Evolutionary conservation across 495 filamentous ascomycete species (phyloP).

Genomic region (Neurospora sp.): DNA sequence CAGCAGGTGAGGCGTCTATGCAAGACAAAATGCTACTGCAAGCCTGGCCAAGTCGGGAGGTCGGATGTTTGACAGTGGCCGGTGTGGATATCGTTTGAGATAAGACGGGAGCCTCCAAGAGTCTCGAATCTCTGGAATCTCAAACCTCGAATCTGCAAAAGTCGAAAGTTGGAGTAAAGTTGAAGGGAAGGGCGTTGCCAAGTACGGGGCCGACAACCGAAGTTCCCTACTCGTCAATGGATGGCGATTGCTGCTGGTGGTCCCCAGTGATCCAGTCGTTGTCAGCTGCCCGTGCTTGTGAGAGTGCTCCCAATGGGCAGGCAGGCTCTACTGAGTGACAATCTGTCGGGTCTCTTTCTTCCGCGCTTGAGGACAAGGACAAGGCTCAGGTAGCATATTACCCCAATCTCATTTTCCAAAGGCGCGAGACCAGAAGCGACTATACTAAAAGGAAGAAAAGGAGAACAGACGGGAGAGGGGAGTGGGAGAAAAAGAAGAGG

Average conservation of each 20-base stretch:
- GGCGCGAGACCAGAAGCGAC: not conserved
- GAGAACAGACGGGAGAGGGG: not conserved
- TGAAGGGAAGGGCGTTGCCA: not conserved
- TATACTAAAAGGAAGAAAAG: not conserved
- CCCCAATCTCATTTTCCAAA: not conserved
- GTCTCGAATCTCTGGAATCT: not conserved
- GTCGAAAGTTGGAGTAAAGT: not conserved
- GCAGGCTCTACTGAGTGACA: not conserved
- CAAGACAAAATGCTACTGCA: not conserved
- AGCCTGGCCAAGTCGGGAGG: not conserved
- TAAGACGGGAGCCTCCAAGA: not conserved
- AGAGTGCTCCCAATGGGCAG: not conserved
- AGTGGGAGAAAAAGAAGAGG: not conserved
- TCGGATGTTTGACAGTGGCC: not conserved
- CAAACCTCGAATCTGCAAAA: not conserved
- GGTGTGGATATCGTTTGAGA: not conserved
- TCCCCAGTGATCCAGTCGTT: too few relatives aligned
- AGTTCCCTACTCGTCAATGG: not conserved
- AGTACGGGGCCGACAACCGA: not conserved
- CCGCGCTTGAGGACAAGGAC: not conserved
- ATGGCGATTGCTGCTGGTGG: not conserved
- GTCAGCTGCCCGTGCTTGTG: not conserved
- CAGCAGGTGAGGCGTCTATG: not conserved
- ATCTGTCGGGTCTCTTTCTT: not conserved
- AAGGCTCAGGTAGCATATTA: not conserved